These are phyloP conservation scores for Baudoinia panamericana DNA, from an alignment of 495 filamentous ascomycete genomes.

Conservation along the genomic window DNA sequence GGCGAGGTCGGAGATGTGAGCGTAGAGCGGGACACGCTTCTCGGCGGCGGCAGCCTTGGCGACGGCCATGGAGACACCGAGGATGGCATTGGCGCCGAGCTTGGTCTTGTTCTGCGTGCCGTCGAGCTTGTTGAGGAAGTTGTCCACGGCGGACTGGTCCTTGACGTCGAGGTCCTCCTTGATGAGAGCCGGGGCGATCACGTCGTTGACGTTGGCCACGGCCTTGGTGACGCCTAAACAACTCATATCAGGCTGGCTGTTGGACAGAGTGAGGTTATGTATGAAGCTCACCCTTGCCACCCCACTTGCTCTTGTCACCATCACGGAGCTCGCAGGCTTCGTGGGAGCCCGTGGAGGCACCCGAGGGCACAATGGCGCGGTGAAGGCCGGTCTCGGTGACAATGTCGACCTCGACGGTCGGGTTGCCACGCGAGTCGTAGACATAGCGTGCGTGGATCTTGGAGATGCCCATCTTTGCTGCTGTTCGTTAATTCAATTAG, in stretches of 20 bases:
- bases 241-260: no score
- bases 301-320: constrained; percentile 95
- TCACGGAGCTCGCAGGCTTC: constrained; percentile 98
- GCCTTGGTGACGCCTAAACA: constrained; percentile 68
- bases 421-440: constrained; percentile 99
- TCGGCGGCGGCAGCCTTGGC: constrained; percentile 97
- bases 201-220: constrained; percentile 88
- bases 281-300: constrained; percentile 57
- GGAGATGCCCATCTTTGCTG: constrained; percentile 70
- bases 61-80: constrained; percentile 89
- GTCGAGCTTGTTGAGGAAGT: constrained; percentile 91
- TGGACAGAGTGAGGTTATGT: no score
- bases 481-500: no score
- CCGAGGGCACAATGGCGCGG: constrained; percentile 96
- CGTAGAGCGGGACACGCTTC: constrained; percentile 96
- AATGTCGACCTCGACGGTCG: constrained; percentile 90
- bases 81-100: constrained; percentile 95
- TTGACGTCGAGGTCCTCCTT: constrained; percentile 90
- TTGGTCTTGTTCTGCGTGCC: constrained; percentile 95
- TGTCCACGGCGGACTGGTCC: constrained; percentile 86
- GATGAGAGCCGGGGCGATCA: constrained; percentile 84
- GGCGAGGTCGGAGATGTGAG: constrained; percentile 94
- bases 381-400: constrained; percentile 93
- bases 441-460: constrained; percentile 98
- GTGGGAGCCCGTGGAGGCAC: constrained; percentile 94